phyloP scores from a whole-genome alignment of 164 flowering plant species.

The Santalum album region DNA sequence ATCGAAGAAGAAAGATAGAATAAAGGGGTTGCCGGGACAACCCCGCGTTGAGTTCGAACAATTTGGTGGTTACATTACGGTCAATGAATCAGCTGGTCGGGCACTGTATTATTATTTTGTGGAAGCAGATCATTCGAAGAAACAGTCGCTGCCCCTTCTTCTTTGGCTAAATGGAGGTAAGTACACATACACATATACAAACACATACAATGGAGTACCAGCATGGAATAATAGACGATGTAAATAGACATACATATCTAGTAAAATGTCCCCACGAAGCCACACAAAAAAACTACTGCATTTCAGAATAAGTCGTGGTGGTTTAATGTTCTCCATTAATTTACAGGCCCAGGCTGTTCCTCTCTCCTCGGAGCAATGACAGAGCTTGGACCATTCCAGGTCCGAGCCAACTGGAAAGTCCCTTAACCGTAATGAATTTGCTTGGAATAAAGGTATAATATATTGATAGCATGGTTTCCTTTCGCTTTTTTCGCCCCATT shows the following conservation, averaged over 20 bases:
- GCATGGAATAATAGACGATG: too few species aligned
- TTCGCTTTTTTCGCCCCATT: too few species aligned
- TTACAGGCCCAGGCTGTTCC: conserved; percentile 79
- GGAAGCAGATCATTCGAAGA: background rate
- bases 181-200: too few species aligned
- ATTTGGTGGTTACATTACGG: background rate
- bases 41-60: background rate
- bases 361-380: conserved; percentile 74
- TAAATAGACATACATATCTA: too few species aligned
- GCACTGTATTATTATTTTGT: background rate
- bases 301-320: too few species aligned
- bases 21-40: background rate
- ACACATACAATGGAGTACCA: too few species aligned
- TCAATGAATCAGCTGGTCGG: background rate
- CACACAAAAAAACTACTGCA: too few species aligned
- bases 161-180: background rate
- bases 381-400: conserved; percentile 75
- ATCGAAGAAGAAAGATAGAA: background rate
- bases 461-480: too few species aligned
- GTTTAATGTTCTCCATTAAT: too few species aligned
- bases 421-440: conserved; percentile 36
- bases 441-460: conserved; percentile 82
- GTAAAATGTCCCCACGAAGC: too few species aligned
- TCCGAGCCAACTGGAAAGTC: conserved; percentile 56
- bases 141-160: background rate